Evolutionary conservation across 768 basidiomycete genomes (phyloP).

Genomic region (Lactifluus echinatus): DNA sequence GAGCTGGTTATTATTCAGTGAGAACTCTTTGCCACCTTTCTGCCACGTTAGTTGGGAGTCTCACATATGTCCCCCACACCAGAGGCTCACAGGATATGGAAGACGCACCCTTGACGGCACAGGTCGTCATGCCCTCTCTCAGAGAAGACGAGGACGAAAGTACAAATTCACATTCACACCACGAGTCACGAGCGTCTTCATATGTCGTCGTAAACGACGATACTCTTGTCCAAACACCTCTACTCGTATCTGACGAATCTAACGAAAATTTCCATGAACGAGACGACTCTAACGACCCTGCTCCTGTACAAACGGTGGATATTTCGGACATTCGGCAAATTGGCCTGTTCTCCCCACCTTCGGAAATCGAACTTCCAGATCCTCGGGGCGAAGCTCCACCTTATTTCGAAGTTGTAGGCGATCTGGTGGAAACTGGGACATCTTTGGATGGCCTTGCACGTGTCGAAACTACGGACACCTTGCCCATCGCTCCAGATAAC

Average conservation of each 20-base stretch:
- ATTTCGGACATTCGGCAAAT: constrained; percentile 1
- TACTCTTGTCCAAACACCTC: constrained; percentile 15
- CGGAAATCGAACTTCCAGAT: constrained; percentile 27
- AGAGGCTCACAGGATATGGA: constrained; percentile 50
- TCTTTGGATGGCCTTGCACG: constrained; percentile 7
- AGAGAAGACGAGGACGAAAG: constrained; percentile 23
- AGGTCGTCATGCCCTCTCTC: constrained; percentile 28
- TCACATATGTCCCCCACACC: constrained; percentile 1
- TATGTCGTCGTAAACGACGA: constrained; percentile 15
- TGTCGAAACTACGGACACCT: constrained; percentile 14
- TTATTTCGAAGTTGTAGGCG: constrained; percentile 48
- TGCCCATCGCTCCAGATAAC: constrained; percentile 11
- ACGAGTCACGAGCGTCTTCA: constrained; percentile 10
- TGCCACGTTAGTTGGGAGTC: neutral
- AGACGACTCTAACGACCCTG: neutral
- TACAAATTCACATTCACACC: constrained; percentile 14
- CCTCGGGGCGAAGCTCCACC: constrained; percentile 58
- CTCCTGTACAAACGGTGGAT: constrained; percentile 17
- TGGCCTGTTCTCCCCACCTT: constrained; percentile 4
- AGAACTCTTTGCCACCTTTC: constrained; percentile 10
- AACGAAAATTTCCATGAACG: constrained; percentile 11
- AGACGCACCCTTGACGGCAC: constrained; percentile 39
- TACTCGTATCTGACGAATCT: constrained; percentile 13
- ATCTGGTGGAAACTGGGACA: constrained; percentile 19
- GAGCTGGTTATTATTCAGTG: constrained; percentile 64